Conservation (phyloP, 176 grass and related monocot genomes). For the Leersia perrieri region DNA sequence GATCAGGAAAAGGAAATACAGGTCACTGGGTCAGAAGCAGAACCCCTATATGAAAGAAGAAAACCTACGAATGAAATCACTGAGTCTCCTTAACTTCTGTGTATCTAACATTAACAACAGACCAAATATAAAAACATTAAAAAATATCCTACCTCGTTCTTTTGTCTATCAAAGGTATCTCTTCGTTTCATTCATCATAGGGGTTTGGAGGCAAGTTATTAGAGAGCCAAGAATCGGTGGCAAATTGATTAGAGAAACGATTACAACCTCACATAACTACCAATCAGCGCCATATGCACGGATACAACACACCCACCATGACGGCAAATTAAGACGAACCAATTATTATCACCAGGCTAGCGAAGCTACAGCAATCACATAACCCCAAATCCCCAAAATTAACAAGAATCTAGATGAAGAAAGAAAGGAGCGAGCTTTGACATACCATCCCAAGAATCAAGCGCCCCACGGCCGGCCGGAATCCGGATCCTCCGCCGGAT, state of each 20-base stretch:
- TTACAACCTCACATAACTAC: neutral
- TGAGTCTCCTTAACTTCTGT: neutral
- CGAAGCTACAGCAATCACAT: neutral
- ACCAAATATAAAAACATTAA: neutral
- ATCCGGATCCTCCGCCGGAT: neutral
- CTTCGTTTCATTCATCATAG: neutral
- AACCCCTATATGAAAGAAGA: neutral
- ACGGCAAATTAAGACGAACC: neutral
- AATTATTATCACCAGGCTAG: neutral
- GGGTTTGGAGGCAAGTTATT: too few species aligned
- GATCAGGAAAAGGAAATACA: neutral
- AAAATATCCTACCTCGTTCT: neutral
- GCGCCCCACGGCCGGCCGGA: neutral
- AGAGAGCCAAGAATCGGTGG: neutral
- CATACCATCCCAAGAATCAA: slow-evolving; percentile 32
- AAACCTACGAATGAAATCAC: neutral
- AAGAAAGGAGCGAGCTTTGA: neutral
- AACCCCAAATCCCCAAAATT: neutral
- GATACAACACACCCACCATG: neutral
- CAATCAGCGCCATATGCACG: neutral
- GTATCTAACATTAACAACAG: neutral
- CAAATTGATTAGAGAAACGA: neutral
- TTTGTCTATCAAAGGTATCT: neutral
- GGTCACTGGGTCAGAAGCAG: neutral
- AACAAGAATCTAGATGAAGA: neutral